Percentiles rank a stretch among this genome's conserved stretches.
Evolutionary conservation across 2,329 filamentous ascomycete species (phyloP).

Genomic region (Myriosclerotinia scirpicola): DNA sequence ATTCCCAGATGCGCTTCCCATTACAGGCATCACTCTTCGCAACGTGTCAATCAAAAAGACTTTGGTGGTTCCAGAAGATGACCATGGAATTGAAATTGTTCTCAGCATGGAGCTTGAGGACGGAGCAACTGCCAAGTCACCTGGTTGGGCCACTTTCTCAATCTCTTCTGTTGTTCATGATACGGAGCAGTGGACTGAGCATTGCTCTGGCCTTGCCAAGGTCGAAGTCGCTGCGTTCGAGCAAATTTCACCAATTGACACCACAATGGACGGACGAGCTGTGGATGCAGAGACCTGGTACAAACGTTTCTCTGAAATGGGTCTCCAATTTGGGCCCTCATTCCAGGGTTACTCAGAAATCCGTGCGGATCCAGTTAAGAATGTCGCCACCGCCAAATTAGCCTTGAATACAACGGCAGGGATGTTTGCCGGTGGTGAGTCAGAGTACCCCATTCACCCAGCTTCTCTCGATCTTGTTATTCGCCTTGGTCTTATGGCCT

Average conservation of each 20-base stretch:
- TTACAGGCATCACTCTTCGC: conserved; percentile 27
- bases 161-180: not conserved
- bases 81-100: conserved; percentile 20
- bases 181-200: not conserved
- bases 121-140: not conserved
- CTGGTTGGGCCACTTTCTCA: conserved; percentile 1
- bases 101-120: not conserved
- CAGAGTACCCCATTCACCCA: conserved; percentile 42
- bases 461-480: conserved; percentile 30
- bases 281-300: conserved; percentile 1
- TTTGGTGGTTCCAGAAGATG: conserved; percentile 17
- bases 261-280: not conserved
- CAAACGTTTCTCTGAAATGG: not conserved
- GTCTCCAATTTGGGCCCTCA: not conserved
- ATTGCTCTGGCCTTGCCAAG: not conserved
- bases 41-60: conserved; percentile 20
- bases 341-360: not conserved
- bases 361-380: not conserved
- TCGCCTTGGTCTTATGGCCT: not conserved
- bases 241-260: no score
- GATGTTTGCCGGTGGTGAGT: conserved; percentile 21
- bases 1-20: conserved; percentile 40
- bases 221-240: no score
- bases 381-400: not conserved
- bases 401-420: not conserved